phyloP scores from a whole-genome alignment of 148 eudicot species.

The Nyssa sinensis region DNA sequence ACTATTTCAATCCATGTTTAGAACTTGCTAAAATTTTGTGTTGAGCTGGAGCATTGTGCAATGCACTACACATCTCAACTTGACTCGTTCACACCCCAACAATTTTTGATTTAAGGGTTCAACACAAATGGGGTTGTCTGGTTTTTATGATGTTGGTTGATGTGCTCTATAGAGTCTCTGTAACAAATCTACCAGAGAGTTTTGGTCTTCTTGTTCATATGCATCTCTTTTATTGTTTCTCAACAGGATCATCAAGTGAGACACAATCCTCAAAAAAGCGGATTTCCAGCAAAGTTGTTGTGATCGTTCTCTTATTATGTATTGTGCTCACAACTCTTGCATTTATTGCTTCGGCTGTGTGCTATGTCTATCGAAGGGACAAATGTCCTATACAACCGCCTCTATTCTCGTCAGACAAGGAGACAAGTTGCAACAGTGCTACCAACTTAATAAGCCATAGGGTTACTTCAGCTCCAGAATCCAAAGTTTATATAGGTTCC shows the following conservation, averaged over 20 bases:
- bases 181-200: neutral
- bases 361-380: conserved; percentile 44
- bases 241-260: conserved; percentile 49
- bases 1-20: no score
- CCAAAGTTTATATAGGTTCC: conserved; percentile 29
- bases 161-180: neutral
- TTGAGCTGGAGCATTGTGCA: neutral
- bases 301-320: conserved; percentile 58
- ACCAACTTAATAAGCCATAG: conserved; percentile 61
- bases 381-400: conserved; percentile 33
- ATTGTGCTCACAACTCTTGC: conserved; percentile 51
- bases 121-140: neutral
- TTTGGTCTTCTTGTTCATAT: neutral
- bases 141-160: no score
- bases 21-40: neutral
- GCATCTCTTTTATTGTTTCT: conserved; percentile 12
- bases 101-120: neutral
- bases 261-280: conserved; percentile 41
- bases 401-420: conserved; percentile 48
- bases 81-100: neutral
- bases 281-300: conserved; percentile 38
- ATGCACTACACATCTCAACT: neutral
- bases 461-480: conserved; percentile 33
- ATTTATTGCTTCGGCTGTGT: conserved; percentile 47
- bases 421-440: conserved; percentile 57